Evolutionary conservation across 192 early-diverging fungal genomes (phyloP).

Genomic region (Backusella macrospora): DNA sequence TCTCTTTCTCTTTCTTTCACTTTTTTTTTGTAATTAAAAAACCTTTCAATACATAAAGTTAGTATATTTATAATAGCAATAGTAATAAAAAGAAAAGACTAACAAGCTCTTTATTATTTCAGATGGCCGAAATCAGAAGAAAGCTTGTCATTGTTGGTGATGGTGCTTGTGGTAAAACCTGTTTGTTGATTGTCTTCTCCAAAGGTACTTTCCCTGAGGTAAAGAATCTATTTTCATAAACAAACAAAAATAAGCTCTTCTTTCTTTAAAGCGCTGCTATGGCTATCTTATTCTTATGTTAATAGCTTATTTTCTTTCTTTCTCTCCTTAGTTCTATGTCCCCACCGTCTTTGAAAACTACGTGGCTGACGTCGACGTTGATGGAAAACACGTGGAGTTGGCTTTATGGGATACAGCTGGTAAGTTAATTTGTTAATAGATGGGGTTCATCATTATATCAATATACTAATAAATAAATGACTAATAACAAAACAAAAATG

Average conservation of each 20-base stretch:
- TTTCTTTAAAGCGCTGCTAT: background rate
- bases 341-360: constrained; percentile 81
- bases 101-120: background rate
- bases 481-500: background rate
- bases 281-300: background rate
- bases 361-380: constrained; percentile 71
- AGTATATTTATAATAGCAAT: background rate
- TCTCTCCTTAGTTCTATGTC: constrained; percentile 58
- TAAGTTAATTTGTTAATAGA: constrained; percentile 29
- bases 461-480: background rate
- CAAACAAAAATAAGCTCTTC: background rate
- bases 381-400: constrained; percentile 69
- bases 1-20: background rate
- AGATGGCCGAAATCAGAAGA: constrained; percentile 64
- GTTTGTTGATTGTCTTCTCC: constrained; percentile 82
- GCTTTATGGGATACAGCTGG: constrained; percentile 81
- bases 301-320: background rate
- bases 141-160: constrained; percentile 97
- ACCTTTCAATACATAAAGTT: background rate
- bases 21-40: background rate
- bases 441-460: background rate
- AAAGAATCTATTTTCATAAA: background rate
- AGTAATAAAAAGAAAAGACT: background rate
- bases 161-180: constrained; percentile 93
- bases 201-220: constrained; percentile 87